Base-by-base conservation (phyloP, 2,329 filamentous ascomycete genomes). In the Byssothecium circinans region DNA sequence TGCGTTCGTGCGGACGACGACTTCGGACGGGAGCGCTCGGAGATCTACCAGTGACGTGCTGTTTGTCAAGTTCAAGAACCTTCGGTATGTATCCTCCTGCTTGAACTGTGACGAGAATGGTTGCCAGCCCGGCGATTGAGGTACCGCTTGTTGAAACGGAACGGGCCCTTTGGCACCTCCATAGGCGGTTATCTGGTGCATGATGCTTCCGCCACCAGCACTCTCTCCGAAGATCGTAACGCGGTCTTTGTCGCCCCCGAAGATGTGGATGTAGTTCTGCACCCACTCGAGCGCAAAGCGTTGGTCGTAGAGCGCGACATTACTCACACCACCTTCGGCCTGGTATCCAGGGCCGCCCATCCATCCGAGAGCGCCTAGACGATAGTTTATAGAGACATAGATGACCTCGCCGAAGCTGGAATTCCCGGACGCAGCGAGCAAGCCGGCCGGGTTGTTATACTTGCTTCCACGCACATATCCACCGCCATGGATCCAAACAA, bases 401-500 rank as follows among this genome's bases (percentile, higher is more conserved):
- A 79, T 67, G 23, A 78, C 62, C 7, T 75, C 76, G 19, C 72
- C 71, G 5, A 62, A 56, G 1, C 63, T 62, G 4, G 67, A 62
- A 25, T 69, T 67, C 43, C 74, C 70, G 41, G 74, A 77, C 7
- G 74, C 71, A 22, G 69, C 64, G 8, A 77, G 59, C 8, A 78
- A 58, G 8, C 72, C 72, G 18, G 73, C 67, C 4, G 74, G 73
- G 27, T 73, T 69, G 8, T 64, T 57, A 18, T 61, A 67, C 55
- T 79, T 80, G 30, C 65, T 64, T 6, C 73, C 73, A 2, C 54
- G 52, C 3, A 66, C 67, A 43, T 78, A 80, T 8, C 76, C 77
- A 8, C 78, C 77, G 12, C 78, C 78, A 53, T 79, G 77, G 32
- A 81, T 76, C 73, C 73, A 79, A 3, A 80, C 73, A 1, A 80